Conservation (phyloP, 257 asterid species). For the Salvia splendens region DNA sequence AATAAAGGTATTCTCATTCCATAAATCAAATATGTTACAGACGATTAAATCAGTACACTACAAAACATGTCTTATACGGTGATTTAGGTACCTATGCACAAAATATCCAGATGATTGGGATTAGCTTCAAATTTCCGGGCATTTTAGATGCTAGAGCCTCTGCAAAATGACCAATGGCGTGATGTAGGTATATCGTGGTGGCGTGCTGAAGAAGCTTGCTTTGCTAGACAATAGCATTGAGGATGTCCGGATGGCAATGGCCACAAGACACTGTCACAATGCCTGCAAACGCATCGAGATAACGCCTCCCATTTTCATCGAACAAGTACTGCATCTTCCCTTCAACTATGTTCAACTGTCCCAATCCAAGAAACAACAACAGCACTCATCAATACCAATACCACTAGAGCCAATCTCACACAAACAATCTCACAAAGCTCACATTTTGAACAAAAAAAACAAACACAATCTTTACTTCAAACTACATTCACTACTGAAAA, state of each 20-base stretch:
- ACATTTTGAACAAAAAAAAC: background rate
- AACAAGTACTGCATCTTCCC: conserved; percentile 97
- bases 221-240: conserved; percentile 70
- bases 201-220: conserved; percentile 96
- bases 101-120: background rate
- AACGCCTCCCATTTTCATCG: conserved; percentile 85
- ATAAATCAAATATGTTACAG: background rate
- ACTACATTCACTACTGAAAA: background rate
- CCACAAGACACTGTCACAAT: conserved; percentile 97
- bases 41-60: background rate
- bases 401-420: background rate
- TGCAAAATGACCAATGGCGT: conserved; percentile 83
- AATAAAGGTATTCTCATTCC: background rate
- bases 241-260: conserved; percentile 83
- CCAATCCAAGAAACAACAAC: conserved; percentile 8
- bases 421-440: background rate
- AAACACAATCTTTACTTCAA: background rate
- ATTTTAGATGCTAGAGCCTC: conserved; percentile 90
- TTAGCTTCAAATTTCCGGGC: conserved; percentile 90
- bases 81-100: background rate
- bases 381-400: conserved; percentile 10
- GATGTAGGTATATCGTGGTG: conserved; percentile 90
- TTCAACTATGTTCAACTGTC: conserved; percentile 88
- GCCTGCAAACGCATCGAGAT: conserved; percentile 96
- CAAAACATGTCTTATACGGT: background rate